phyloP scores from a whole-genome alignment of 148 eudicot species.

The Rhododendron williamsianum region DNA sequence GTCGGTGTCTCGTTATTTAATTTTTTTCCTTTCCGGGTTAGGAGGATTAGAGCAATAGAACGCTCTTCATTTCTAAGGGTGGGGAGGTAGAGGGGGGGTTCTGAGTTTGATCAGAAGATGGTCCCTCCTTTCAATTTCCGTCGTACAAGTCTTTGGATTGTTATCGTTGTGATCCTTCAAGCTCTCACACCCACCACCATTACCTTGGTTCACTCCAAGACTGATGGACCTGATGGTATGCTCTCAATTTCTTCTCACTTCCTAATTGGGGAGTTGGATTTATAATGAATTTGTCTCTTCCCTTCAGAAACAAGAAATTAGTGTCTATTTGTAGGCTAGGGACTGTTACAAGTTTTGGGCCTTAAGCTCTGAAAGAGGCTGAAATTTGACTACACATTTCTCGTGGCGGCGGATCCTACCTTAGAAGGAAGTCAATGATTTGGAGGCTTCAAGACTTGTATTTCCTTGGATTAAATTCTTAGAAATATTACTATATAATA shows the following conservation, averaged over 20 bases:
- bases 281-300: background rate
- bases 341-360: background rate
- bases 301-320: background rate
- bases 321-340: background rate
- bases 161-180: constrained; percentile 18
- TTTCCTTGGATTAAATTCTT: background rate
- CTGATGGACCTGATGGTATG: constrained; percentile 41
- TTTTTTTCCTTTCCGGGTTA: too few species aligned
- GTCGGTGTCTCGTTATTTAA: background rate
- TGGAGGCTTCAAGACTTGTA: background rate
- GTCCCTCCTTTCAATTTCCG: constrained; percentile 20
- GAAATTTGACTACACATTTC: background rate
- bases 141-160: constrained; percentile 17
- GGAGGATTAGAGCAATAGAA: background rate
- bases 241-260: background rate
- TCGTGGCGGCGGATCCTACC: background rate
- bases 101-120: constrained; percentile 9
- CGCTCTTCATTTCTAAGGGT: background rate
- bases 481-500: background rate
- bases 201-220: constrained; percentile 37
- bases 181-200: constrained; percentile 13
- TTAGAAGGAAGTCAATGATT: background rate
- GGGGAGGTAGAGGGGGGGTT: background rate
- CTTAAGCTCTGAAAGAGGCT: background rate
- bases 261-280: background rate